phyloP scores from a whole-genome alignment of 1,284 basidiomycete species.

The Moesziomyces sp. region DNA sequence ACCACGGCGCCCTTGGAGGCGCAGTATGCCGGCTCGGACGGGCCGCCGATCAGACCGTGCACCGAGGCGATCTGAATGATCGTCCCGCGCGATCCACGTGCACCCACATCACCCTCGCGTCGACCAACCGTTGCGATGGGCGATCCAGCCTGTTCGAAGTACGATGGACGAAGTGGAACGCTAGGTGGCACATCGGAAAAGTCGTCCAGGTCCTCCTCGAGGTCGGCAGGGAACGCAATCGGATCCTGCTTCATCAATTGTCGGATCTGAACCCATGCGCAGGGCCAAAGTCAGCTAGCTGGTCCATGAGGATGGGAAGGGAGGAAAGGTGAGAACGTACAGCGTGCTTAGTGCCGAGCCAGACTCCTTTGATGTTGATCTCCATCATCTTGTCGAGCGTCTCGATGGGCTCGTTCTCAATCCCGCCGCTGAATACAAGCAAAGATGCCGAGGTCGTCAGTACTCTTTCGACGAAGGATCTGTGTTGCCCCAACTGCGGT shows the following conservation, averaged over 20 bases:
- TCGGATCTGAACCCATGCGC: conserved; percentile 1
- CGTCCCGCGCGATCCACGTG: conserved; percentile 36
- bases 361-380: conserved; percentile 49
- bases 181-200: conserved; percentile 16
- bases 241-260: conserved; percentile 50
- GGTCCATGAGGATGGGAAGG: no score
- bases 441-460: conserved; percentile 13
- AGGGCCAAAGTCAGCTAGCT: not conserved
- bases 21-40: conserved; percentile 44
- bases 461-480: no score
- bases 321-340: not conserved
- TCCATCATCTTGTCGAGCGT: conserved; percentile 39
- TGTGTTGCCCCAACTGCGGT: not conserved
- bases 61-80: conserved; percentile 50
- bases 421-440: conserved; percentile 19
- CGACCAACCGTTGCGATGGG: conserved; percentile 34
- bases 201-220: conserved; percentile 43
- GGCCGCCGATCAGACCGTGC: conserved; percentile 49
- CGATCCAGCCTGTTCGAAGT: conserved; percentile 16
- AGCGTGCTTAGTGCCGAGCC: conserved; percentile 43
- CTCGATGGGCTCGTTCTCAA: conserved; percentile 38
- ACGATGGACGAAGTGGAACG: conserved; percentile 17
- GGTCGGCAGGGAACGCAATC: conserved; percentile 32
- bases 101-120: conserved; percentile 27
- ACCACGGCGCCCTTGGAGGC: conserved; percentile 43